A percentile compares a stretch with the other conserved stretches of the same genome.
Conservation (phyloP, 164 flowering plant species). For the Dillenia suffruticosa region DNA sequence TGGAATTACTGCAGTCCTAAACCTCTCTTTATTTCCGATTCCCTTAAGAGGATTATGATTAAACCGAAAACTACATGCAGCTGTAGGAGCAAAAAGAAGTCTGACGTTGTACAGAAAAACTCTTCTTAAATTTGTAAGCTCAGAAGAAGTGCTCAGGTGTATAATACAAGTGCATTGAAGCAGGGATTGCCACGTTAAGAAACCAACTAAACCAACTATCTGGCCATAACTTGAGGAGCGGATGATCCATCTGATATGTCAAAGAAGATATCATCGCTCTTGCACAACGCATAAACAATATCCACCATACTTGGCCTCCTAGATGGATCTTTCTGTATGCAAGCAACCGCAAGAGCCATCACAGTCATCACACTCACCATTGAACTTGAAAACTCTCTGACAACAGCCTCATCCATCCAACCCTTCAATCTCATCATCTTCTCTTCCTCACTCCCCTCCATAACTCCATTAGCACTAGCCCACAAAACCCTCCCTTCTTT, state of each 20-base stretch:
- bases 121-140: too few relatives aligned
- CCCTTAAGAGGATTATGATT: too few relatives aligned
- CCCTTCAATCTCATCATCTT: conserved; percentile 35
- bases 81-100: too few relatives aligned
- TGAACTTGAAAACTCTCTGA: conserved; percentile 30
- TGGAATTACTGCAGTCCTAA: too few relatives aligned
- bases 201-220: conserved; percentile 22
- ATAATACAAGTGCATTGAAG: too few relatives aligned
- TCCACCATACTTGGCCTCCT: conserved; percentile 79
- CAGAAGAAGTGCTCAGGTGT: too few relatives aligned
- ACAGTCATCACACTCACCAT: conserved; percentile 58
- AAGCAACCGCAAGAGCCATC: conserved; percentile 55
- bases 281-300: conserved; percentile 70
- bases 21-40: too few relatives aligned
- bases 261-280: conserved; percentile 52
- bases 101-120: too few relatives aligned
- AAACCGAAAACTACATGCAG: too few relatives aligned
- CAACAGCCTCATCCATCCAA: conserved; percentile 57
- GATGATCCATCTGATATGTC: conserved; percentile 56
- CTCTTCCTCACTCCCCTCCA: conserved; percentile 43
- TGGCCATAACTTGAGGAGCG: conserved; percentile 16
- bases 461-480: conserved; percentile 29
- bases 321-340: conserved; percentile 58
- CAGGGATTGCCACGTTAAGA: too few relatives aligned
- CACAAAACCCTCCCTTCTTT: conserved; percentile 58